Base-by-base conservation (phyloP, 2,329 filamentous ascomycete genomes). In the Talaromyces piceae region DNA sequence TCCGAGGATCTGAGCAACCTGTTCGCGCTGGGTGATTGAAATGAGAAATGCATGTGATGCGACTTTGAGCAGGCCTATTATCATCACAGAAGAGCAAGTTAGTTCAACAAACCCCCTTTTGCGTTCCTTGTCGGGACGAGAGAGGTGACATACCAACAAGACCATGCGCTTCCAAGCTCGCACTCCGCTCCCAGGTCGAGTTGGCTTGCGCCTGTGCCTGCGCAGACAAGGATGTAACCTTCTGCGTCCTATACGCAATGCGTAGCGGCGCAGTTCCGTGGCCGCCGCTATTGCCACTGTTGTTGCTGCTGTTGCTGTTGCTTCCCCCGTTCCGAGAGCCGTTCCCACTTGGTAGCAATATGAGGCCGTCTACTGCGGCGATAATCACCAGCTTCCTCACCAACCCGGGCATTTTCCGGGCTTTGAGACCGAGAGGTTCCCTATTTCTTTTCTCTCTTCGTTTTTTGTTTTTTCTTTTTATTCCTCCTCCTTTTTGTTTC, bases 1-100 rank as follows among this genome's bases (percentile, higher is more conserved):
- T 5, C 88, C 89, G 57, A 84, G 83, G 46, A 97, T 83, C 57
- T 91, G 85, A 3, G 93, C 93, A 46, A 97, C 90, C 67, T 95
- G 88, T 62, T 94, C 81, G 44, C 91, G 87, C 52, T 83, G 81
- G 20, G 86, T 90, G 61, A 98, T 94, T 9, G 88, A 86, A 52
- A 98, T 80, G 5, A 98, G 79, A 68, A 91, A 97, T 57, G 83
- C 87, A 25, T 84, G 80, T 31, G 83, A 86, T 20, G 90, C 87
- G 54, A 97, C 81, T 30, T 84, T 88, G 41, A 98, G 79, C 1
- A 98, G 73, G 20, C 93, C 91, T 97, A 54, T 43, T 9, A 30
- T 57, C 13, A 26, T 45, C 23, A 44, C 27, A 39, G 5, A 27
- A n/a, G n/a, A n/a, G n/a, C n/a, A n/a, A n/a, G n/a, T n/a, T n/a